Evolutionary conservation across 768 basidiomycete species (phyloP).

Genomic region (Russula foetens): DNA sequence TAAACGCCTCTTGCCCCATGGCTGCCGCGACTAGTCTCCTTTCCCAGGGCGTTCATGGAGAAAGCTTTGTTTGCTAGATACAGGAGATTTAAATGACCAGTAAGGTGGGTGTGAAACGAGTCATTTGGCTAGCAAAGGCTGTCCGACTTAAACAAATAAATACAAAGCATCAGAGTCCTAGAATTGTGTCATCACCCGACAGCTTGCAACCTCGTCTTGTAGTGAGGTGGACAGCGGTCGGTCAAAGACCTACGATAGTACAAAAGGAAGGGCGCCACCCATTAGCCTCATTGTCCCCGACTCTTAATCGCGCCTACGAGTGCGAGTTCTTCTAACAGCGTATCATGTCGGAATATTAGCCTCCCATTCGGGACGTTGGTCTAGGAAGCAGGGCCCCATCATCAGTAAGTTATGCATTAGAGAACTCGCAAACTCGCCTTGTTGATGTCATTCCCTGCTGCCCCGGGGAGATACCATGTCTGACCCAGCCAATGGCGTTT

Average conservation of each 20-base stretch:
- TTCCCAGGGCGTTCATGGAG: no score
- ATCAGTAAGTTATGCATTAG: not conserved
- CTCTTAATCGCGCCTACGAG: slow-evolving; percentile 38
- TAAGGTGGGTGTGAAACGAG: no score
- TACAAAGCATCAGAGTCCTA: not conserved
- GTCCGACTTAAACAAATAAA: not conserved
- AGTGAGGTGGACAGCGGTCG: no score
- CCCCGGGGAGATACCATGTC: slow-evolving; percentile 89
- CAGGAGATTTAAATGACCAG: no score
- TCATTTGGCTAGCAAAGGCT: no score
- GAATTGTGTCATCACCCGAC: not conserved
- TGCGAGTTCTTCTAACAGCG: slow-evolving; percentile 76
- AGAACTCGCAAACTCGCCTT: slow-evolving; percentile 48
- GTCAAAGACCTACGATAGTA: not conserved
- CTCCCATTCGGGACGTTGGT: slow-evolving; percentile 96
- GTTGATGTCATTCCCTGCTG: slow-evolving; percentile 91
- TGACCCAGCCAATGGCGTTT: slow-evolving; percentile 95
- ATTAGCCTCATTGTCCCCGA: not conserved
- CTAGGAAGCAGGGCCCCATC: slow-evolving; percentile 30
- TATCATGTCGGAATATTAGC: slow-evolving; percentile 85
- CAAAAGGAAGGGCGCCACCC: not conserved
- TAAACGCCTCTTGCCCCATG: no score
- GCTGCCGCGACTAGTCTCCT: no score
- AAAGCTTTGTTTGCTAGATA: no score
- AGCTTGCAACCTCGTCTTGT: not conserved